Conservation (phyloP, 768 basidiomycete species). For the Lentinus tigrinus region DNA sequence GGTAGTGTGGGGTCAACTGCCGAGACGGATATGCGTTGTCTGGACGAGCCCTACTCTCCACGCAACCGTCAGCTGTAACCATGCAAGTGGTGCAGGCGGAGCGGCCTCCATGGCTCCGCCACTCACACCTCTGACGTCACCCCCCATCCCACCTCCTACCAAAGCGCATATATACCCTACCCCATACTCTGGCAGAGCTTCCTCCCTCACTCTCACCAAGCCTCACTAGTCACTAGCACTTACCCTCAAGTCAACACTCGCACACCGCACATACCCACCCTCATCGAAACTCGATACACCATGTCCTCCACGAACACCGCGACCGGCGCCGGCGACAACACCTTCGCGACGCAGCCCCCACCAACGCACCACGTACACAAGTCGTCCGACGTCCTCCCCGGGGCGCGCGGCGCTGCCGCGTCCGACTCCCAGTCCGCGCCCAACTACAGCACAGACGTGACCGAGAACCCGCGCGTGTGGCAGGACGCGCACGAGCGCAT, state of each 20-base stretch:
- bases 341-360: constrained; percentile 19
- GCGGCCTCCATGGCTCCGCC: neutral
- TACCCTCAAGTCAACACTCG: too few species aligned
- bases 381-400: constrained; percentile 49
- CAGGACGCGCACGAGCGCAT: constrained; percentile 19
- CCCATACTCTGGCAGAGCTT: too few species aligned
- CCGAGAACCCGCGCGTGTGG: constrained; percentile 32
- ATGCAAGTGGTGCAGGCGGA: neutral
- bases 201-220: too few species aligned
- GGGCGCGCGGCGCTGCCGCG: constrained; percentile 33
- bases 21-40: too few species aligned
- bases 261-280: too few species aligned
- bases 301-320: constrained; percentile 6
- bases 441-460: constrained; percentile 41
- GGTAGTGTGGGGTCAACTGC: too few species aligned
- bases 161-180: neutral
- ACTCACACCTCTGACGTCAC: constrained; percentile 3
- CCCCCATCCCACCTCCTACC: neutral
- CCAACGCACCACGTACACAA: constrained; percentile 47
- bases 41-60: too few species aligned
- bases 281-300: neutral
- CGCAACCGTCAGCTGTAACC: too few species aligned
- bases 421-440: constrained; percentile 22
- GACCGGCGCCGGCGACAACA: neutral
- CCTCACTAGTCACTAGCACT: too few species aligned